Percentiles rank a stretch among this genome's conserved stretches.
Evolutionary conservation across 768 basidiomycete species (phyloP).

Genomic region (Leccinum broughii): DNA sequence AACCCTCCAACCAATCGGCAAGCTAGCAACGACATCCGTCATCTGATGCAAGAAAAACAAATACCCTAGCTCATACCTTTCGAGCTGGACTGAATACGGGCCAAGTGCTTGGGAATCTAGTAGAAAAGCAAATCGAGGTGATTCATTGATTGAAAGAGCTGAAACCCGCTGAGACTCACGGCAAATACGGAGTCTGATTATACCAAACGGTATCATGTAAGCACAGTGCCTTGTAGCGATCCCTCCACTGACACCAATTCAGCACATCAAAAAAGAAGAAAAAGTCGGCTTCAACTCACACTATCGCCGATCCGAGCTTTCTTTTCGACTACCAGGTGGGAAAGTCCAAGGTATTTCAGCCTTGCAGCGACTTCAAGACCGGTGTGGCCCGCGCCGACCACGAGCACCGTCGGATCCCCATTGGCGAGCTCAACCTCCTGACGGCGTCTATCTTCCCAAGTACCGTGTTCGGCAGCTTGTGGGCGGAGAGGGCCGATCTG

Average conservation of each 20-base stretch:
- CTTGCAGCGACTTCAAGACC: conserved; percentile 67
- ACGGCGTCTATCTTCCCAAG: conserved; percentile 52
- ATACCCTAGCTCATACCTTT: conserved; percentile 37
- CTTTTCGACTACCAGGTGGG: conserved; percentile 57
- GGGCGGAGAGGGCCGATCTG: conserved; percentile 44
- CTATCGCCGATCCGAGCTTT: conserved; percentile 52
- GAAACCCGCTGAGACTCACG: conserved; percentile 32
- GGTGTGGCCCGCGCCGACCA: conserved; percentile 67
- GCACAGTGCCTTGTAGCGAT: conserved; percentile 57
- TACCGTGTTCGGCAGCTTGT: conserved; percentile 46
- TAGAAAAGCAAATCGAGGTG: conserved; percentile 36
- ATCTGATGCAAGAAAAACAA: neutral
- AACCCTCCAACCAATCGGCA: conserved; percentile 67
- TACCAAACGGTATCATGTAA: conserved; percentile 57
- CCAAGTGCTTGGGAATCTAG: conserved; percentile 36
- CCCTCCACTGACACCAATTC: conserved; percentile 43
- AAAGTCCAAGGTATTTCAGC: conserved; percentile 59
- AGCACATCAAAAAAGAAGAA: neutral
- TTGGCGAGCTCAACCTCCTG: conserved; percentile 47
- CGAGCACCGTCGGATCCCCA: conserved; percentile 55
- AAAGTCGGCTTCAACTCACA: conserved; percentile 12
- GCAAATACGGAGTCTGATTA: conserved; percentile 57
- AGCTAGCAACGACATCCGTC: conserved; percentile 37
- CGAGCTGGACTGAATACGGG: conserved; percentile 50
- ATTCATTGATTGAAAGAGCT: conserved; percentile 38